Evolutionary conservation across 2,329 filamentous ascomycete genomes (phyloP), one percentile per base, ranked within the genome.

Genomic region (Atkinsonella hypoxylon): DNA sequence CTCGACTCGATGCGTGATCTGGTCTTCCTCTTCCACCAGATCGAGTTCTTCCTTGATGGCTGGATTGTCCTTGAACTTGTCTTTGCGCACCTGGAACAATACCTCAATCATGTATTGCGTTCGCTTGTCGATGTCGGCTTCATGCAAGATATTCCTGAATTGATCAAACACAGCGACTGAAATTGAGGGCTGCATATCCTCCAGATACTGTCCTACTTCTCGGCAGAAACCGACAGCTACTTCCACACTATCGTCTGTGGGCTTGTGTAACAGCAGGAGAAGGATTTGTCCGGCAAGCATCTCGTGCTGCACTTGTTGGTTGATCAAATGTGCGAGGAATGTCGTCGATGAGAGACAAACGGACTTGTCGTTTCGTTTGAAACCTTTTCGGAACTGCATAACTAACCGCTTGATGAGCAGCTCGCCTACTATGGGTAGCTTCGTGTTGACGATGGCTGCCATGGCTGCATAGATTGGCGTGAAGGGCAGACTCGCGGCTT

Each of bases 61-160:
- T 17, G 85, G 89, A 61, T 97, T 89, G 61, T 97, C 89, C 72
- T 95, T 95, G 75, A 95, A 98, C 61, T 86, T 86, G 69, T 97
- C 91, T 69, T 96, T 95, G 56, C 93, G 81, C 51, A 96, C 85
- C 70, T 98, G 90, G 66, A 98, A 98, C 42, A 98, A 71, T 6
- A 97, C 93, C 67, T 98, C 93, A 51, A 98, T 91, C 87, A 95
- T 95, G 69, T 97, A 98, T 70, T 98, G 93, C n/a, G 91, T 90
- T 56, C 93, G 80, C 75, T 95, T 96, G 64, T 97, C 91, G 65
- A 98, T 95, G 62, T 93, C 90, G 43, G 89, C 89, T 67, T 98
- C 93, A 70, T 98, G 91, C 9, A 98, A 73, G 56, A 97, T 96
- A 59, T 85, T 91, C 59, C 93, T 77, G 73, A 98, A 95, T 66